Conservation (phyloP, 331 rosid genomes). For the Cydonia oblonga region DNA sequence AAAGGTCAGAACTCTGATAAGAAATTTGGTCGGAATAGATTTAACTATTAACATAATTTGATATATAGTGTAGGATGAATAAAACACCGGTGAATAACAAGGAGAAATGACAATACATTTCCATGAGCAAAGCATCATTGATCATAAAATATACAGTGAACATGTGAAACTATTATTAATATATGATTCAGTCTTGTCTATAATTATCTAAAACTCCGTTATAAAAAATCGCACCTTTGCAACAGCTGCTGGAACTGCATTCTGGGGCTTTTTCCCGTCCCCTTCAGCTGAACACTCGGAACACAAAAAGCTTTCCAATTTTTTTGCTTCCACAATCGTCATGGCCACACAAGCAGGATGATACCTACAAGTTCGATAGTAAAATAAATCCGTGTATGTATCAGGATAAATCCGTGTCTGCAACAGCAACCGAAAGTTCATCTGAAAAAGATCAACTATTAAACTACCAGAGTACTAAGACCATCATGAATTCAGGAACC, state of each 20-base stretch:
- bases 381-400: neutral
- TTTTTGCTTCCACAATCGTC: conserved; percentile 77
- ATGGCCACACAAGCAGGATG: conserved; percentile 94
- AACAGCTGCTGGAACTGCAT: neutral
- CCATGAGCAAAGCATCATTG: neutral
- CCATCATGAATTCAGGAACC: neutral
- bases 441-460: neutral
- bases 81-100: neutral
- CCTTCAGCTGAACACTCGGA: conserved; percentile 66
- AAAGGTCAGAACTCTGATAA: neutral
- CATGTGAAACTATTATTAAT: neutral
- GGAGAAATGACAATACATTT: neutral
- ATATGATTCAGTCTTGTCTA: neutral
- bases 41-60: neutral
- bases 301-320: conserved; percentile 64
- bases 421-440: neutral
- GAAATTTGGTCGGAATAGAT: neutral
- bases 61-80: neutral
- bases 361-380: conserved; percentile 46
- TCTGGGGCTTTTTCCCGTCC: conserved; percentile 44
- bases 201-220: neutral
- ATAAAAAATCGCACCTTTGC: neutral
- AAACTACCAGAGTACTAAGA: neutral
- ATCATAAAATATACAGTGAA: neutral
- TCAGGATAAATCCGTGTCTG: too few relatives aligned